Base-by-base conservation (phyloP, 257 asterid species). In the Gardenia jasminoides region DNA sequence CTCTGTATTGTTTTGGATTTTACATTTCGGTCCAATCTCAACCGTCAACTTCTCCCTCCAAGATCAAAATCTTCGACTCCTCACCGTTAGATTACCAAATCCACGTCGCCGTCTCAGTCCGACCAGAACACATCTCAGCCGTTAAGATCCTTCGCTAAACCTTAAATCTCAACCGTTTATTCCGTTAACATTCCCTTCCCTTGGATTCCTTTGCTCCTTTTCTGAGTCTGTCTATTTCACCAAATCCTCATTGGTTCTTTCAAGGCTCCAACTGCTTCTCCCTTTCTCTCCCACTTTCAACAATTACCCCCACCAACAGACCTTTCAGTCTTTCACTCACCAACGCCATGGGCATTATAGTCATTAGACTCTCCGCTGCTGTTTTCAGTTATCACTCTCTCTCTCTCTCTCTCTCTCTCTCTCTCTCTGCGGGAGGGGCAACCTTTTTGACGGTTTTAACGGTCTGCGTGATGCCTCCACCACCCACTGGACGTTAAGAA, bases 141-240 rank as follows among this genome's bases (percentile, higher is more conserved):
- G 89, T 83, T 84, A 56, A 88, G 89, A 86, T 88, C 79, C 87
- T 69, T 58, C 16, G 43, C 17, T 19, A 56, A 61, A 56, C 46
- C 70, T 74, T 15, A 76, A 87, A 90, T 89, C 95, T 83, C 85
- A 84, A 74, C 89, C 89, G 94, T 82, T 85, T 65, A 84, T 71
- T 80, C 80, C 12, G 85, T 89, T 90, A 31, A 65, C 31, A 61
- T 74, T 30, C 76, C 82, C 36, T 54, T 79, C 85, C 26, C 89
- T 59, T 78, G 90, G 90, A 88, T 89, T 76, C 90, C 91, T 85
- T 76, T 56, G 82, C 28, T 48, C 41, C 46, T 28, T 44, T 22
- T 62, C 31, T 22, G 64, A 1, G 54, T 48, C 70, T 30, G 80
- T 70, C 67, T 50, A 79, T 66, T 71, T 76, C 78, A 59, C 79